Evolutionary conservation across 169 alveolate species (phyloP).

Genomic region (Eimeria zaria): DNA sequence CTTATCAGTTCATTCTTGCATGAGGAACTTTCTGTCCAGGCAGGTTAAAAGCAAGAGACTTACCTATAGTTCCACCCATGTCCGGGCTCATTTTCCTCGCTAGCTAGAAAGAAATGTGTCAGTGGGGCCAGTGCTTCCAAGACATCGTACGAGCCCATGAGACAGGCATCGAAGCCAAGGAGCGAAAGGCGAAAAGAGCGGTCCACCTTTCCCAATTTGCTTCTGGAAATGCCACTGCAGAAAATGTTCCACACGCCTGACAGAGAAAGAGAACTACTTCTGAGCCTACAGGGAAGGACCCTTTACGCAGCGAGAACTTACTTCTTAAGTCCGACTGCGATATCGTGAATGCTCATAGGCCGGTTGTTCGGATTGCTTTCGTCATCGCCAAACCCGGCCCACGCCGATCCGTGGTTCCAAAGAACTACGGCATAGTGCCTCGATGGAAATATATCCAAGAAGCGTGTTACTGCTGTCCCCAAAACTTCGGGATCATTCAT

Average conservation of each 20-base stretch:
- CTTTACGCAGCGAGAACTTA: background rate
- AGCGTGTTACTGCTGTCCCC: conserved; percentile 78
- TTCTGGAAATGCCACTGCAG: conserved; percentile 83
- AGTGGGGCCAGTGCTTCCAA: conserved; percentile 87
- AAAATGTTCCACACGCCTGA: background rate
- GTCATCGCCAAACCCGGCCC: conserved; percentile 90
- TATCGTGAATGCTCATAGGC: conserved; percentile 78
- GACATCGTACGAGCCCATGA: conserved; percentile 88
- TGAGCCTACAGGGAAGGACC: background rate
- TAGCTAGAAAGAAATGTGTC: conserved; percentile 87
- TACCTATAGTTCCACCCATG: conserved; percentile 90
- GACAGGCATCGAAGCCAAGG: conserved; percentile 90
- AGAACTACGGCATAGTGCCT: conserved; percentile 87
- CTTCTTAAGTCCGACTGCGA: conserved; percentile 84
- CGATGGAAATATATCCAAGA: conserved; percentile 85
- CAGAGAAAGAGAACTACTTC: background rate
- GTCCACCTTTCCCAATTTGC: conserved; percentile 70
- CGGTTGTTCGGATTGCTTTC: conserved; percentile 86
- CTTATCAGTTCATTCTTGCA: background rate
- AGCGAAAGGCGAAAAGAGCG: conserved; percentile 84
- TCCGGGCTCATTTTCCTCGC: conserved; percentile 90
- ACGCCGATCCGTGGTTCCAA: conserved; percentile 90
- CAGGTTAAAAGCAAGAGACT: conserved; percentile 28
- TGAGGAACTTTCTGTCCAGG: background rate
- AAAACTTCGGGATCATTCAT: conserved; percentile 86